A percentile compares a stretch with the other conserved stretches of the same genome.
These are phyloP conservation scores for Xylaria sp. DNA, from an alignment of 2,329 filamentous ascomycete genomes.

Conservation along the genomic window DNA sequence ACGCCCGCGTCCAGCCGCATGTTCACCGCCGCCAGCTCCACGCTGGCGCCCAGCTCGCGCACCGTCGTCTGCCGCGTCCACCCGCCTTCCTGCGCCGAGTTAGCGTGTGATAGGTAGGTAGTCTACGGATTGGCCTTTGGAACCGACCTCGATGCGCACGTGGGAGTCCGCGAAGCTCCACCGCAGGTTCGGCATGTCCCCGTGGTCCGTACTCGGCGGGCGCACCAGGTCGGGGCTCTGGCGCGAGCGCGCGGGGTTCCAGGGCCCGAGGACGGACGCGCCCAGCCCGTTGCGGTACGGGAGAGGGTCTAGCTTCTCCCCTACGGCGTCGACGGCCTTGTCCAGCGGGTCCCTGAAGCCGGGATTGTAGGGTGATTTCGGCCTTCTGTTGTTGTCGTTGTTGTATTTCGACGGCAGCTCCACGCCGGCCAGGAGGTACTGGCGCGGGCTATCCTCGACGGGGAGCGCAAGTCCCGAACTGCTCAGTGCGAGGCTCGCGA, in stretches of 20 bases:
- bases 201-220: conserved; percentile 73
- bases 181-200: conserved; percentile 70
- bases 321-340: conserved; percentile 62
- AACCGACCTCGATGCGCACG: conserved; percentile 61
- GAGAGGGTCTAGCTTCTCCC: conserved; percentile 63
- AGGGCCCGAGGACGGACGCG: conserved; percentile 68
- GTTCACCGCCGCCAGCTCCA: conserved; percentile 76
- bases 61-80: conserved; percentile 77
- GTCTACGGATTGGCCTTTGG: background rate
- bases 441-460: conserved; percentile 55
- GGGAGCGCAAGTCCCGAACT: conserved; percentile 33
- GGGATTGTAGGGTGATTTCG: conserved; percentile 59
- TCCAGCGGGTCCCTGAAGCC: conserved; percentile 64
- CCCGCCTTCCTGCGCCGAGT: conserved; percentile 63
- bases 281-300: conserved; percentile 68
- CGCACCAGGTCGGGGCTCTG: conserved; percentile 73
- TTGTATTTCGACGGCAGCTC: conserved; percentile 48
- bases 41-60: conserved; percentile 64
- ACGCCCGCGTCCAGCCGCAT: conserved; percentile 75
- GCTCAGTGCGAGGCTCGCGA: conserved; percentile 31
- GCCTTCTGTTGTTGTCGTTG: conserved; percentile 45
- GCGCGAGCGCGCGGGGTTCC: conserved; percentile 67
- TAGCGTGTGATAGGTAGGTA: background rate
- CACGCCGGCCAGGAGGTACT: conserved; percentile 55
- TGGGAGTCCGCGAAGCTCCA: conserved; percentile 72